Percentiles rank a stretch among this genome's conserved stretches.
Evolutionary conservation across 495 filamentous ascomycete genomes (phyloP).

Genomic region (Daldinia caldariorum): DNA sequence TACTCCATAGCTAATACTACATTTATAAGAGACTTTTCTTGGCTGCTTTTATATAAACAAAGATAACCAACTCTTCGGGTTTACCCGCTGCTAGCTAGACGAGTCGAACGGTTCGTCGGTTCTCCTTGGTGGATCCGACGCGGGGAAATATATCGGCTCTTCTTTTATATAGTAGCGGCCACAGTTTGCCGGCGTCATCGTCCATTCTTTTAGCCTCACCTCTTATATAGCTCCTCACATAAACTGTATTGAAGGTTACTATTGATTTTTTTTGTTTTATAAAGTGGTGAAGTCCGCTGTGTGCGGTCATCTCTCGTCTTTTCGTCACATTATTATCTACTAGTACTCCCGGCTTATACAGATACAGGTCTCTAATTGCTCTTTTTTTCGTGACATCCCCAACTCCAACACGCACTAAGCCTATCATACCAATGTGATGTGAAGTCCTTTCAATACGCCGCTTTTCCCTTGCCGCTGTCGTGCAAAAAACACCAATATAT

Average conservation of each 20-base stretch:
- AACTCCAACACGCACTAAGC: constrained; percentile 28
- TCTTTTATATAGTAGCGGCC: constrained; percentile 28
- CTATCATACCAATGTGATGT: constrained; percentile 26
- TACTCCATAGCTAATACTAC: too few species aligned
- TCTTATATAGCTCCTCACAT: neutral
- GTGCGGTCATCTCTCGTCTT: constrained; percentile 35
- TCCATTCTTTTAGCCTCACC: constrained; percentile 4
- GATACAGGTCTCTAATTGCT: constrained; percentile 24
- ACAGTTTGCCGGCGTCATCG: constrained; percentile 26
- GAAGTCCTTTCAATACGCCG: constrained; percentile 29
- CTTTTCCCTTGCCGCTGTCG: constrained; percentile 5
- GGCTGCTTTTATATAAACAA: too few species aligned
- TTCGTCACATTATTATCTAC: constrained; percentile 33
- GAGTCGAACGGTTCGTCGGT: constrained; percentile 29
- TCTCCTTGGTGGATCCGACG: constrained; percentile 30
- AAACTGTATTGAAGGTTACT: neutral
- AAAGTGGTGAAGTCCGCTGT: constrained; percentile 37
- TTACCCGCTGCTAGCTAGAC: constrained; percentile 19
- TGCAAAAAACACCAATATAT: constrained; percentile 36
- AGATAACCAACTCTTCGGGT: neutral
- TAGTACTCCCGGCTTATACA: constrained; percentile 17
- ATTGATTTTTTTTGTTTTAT: neutral
- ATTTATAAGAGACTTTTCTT: too few species aligned
- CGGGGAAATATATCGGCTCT: constrained; percentile 46
- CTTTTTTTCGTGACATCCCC: constrained; percentile 19